Base-by-base conservation (phyloP, 1,284 basidiomycete genomes). In the Porodaedalea pini region DNA sequence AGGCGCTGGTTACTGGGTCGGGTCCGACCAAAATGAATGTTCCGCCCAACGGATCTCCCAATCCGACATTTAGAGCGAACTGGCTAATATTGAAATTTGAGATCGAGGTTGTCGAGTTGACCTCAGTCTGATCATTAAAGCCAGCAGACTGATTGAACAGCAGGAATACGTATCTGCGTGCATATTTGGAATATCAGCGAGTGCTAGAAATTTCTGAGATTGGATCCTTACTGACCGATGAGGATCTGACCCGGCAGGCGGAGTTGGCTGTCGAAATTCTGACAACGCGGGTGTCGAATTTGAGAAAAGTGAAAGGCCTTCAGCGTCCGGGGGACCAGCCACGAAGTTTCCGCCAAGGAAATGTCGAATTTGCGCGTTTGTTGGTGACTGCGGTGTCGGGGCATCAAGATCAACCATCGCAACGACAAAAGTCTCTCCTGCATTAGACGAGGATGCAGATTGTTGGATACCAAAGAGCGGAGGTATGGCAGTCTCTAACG, bases 371-470 rank as follows among this genome's bases (percentile, higher is more conserved):
- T 79, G 72, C 0, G 75, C 67, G n/a, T 64, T 60, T 2, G 71
- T 61, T 10, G 73, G 19, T 68, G 73, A 71, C 57, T 78, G 74
- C 0, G 76, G 76, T 5, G 75, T 77, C 7, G 78, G 77, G 0
- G 75, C 78, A 64, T 81, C 78, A 7, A 77, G 78, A 58, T 80
- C 78, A 45, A 81, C 69, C 57, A 79, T 67, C 3, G 70, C 70
- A n/a, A 80, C 59, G 11, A 80, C 73, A 63, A 74, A 78, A 2
- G 71, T 70, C 61, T 49, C 51, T 7, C 19, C 36, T 7, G 41
- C 27, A 13, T 25, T n/a, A 19, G n/a, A 21, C 25, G 49, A 23
- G 32, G 25, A 29, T 2, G 39, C n/a, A 13, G 59, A 44, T 23
- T 27, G 19, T 10, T 52, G 50, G 6, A 60, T 52, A 13, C 54